Evolutionary conservation across 2,329 filamentous ascomycete genomes (phyloP).

Genomic region (Fusarium anthophilum): DNA sequence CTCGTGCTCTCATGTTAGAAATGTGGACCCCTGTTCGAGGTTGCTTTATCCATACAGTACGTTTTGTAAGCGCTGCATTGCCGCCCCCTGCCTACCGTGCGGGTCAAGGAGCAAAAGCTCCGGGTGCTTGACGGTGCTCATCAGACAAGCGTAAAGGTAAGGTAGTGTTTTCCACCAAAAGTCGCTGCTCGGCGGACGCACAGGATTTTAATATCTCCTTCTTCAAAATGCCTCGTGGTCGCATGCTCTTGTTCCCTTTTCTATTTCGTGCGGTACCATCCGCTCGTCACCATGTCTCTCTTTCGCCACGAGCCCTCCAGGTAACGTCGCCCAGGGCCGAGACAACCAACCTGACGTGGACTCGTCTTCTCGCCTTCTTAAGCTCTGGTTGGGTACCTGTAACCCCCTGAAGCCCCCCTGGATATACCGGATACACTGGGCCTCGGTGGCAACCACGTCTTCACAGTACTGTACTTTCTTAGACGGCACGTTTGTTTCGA

Average conservation of each 20-base stretch:
- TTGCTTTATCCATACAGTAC: conserved; percentile 17
- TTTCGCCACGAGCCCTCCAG: conserved; percentile 39
- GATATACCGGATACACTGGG: conserved; percentile 17
- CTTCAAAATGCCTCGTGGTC: conserved; percentile 47
- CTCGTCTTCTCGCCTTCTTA: conserved; percentile 26
- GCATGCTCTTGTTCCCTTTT: conserved; percentile 35
- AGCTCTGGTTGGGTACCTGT: conserved; percentile 34
- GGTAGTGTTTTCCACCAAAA: conserved; percentile 40
- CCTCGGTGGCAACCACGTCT: conserved; percentile 36
- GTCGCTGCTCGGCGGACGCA: conserved; percentile 39
- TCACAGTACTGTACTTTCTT: background rate
- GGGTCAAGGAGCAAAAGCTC: conserved; percentile 49
- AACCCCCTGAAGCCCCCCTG: conserved; percentile 25
- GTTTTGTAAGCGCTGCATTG: conserved; percentile 46
- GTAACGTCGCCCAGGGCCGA: conserved; percentile 35
- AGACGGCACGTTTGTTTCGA: conserved; percentile 13
- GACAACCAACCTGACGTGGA: conserved; percentile 30
- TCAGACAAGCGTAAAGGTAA: conserved; percentile 35
- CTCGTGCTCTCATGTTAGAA: conserved; percentile 15
- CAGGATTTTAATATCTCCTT: conserved; percentile 40
- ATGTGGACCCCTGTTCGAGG: conserved; percentile 25
- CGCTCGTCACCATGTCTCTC: conserved; percentile 34
- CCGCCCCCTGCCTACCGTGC: conserved; percentile 44
- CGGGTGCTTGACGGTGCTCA: conserved; percentile 41
- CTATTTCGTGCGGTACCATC: conserved; percentile 27